Conservation (phyloP, 345 rosid genomes). For the Rhodamnia argentea region DNA sequence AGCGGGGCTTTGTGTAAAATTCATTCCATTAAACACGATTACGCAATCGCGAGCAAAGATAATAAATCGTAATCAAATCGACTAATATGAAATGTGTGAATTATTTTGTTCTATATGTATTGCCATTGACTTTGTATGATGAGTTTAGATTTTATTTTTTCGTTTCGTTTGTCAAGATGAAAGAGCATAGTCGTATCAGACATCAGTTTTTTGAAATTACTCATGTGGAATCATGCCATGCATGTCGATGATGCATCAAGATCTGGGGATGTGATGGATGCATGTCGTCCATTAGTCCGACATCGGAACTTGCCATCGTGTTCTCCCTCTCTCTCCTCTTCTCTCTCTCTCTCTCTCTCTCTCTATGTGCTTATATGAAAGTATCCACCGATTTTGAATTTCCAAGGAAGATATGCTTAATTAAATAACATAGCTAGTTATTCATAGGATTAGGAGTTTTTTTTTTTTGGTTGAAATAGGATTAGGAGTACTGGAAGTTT, state of each 20-base stretch:
- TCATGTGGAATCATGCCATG: not conserved
- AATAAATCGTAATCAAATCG: not conserved
- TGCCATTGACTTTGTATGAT: not conserved
- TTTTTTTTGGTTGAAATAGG: too few species aligned
- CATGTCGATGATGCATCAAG: not conserved
- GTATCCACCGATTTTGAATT: not conserved
- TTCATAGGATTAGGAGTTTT: not conserved
- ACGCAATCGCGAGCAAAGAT: not conserved
- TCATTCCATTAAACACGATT: not conserved
- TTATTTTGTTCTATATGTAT: not conserved
- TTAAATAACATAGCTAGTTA: not conserved
- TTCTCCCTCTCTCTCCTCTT: not conserved
- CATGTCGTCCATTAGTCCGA: not conserved
- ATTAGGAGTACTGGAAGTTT: not conserved
- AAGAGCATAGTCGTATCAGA: not conserved
- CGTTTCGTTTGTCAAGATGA: not conserved
- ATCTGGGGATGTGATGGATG: not conserved
- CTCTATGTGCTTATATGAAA: not conserved
- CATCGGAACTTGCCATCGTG: not conserved
- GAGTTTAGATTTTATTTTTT: not conserved
- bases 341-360: not conserved
- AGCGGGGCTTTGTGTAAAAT: not conserved
- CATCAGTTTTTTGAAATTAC: not conserved
- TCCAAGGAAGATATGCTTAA: not conserved
- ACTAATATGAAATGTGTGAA: not conserved